Percentiles rank a stretch among this genome's conserved stretches.
Evolutionary conservation across 805 yeast genomes (phyloP).

Genomic region (Maudiozyma pseudohumilis): DNA sequence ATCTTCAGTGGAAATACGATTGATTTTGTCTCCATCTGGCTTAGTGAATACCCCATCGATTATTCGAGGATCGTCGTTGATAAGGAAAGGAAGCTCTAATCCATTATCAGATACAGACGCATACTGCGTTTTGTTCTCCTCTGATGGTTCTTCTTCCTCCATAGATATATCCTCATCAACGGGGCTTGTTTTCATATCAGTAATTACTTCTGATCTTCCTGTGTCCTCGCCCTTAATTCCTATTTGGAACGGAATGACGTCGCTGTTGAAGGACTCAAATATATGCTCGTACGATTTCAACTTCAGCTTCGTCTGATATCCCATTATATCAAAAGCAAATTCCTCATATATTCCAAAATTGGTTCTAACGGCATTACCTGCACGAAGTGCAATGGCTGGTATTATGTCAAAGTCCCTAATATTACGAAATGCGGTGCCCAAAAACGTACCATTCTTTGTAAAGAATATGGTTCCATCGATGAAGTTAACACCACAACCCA

Average conservation of each 20-base stretch:
- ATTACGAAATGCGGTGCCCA: slow-evolving; percentile 46
- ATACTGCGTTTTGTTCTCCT: not conserved
- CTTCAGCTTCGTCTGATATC: slow-evolving; percentile 42
- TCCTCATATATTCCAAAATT: slow-evolving; percentile 39
- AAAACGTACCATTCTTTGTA: slow-evolving; percentile 69
- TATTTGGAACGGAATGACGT: not conserved
- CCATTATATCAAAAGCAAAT: slow-evolving; percentile 51
- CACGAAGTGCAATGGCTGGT: slow-evolving; percentile 38
- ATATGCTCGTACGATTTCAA: slow-evolving; percentile 25
- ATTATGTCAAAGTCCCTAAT: slow-evolving; percentile 32
- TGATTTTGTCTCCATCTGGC: slow-evolving; percentile 16
- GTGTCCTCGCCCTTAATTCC: not conserved
- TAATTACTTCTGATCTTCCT: too few species aligned
- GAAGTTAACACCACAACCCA: slow-evolving; percentile 81
- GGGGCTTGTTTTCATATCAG: too few species aligned
- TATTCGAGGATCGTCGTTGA: slow-evolving; percentile 16
- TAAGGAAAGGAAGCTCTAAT: slow-evolving; percentile 5
- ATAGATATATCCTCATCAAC: not conserved
- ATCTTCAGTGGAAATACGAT: slow-evolving; percentile 17
- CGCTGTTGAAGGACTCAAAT: slow-evolving; percentile 15
- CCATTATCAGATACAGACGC: too few species aligned
- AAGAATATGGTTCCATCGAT: slow-evolving; percentile 53
- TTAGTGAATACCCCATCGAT: slow-evolving; percentile 10
- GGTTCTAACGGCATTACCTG: slow-evolving; percentile 28
- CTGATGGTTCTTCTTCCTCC: not conserved